These are phyloP conservation scores for Phaeotremella skinneri DNA, from an alignment of 768 basidiomycete species.

Conservation along the genomic window DNA sequence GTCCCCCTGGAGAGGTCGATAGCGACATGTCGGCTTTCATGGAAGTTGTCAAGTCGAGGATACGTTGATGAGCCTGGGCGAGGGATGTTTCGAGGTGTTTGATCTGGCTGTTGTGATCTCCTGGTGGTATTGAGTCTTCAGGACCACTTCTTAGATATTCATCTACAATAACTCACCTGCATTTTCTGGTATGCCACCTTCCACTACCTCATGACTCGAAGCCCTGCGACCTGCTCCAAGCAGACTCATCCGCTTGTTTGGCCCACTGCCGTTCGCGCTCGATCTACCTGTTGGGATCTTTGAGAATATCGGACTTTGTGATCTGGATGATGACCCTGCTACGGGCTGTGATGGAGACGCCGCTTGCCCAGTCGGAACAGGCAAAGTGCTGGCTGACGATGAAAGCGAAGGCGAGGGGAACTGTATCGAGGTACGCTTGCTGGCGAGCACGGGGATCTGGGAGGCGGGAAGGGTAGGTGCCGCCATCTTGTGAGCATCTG, in stretches of 20 bases:
- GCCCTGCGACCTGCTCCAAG: neutral
- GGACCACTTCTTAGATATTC: neutral
- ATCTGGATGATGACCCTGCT: neutral
- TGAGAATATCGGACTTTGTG: neutral
- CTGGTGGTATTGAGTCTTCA: neutral
- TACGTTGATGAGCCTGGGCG: conserved; percentile 1
- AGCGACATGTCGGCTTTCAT: neutral
- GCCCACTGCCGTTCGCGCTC: neutral
- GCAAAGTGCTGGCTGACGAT: neutral
- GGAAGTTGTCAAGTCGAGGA: neutral
- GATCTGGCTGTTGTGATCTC: neutral
- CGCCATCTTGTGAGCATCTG: neutral
- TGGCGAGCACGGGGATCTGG: conserved; percentile 23
- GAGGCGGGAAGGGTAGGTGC: conserved; percentile 14
- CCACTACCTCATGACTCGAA: neutral
- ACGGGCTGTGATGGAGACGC: neutral
- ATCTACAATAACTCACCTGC: neutral
- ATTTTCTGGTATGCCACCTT: neutral
- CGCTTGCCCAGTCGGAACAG: neutral
- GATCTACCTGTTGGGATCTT: neutral
- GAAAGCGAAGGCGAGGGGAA: neutral
- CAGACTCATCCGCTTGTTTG: neutral
- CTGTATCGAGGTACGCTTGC: conserved; percentile 15
- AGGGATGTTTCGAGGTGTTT: neutral
- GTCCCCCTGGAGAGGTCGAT: neutral